These are phyloP conservation scores for Candida sp. DNA, from an alignment of 1,139 yeast species.

Conservation along the genomic window DNA sequence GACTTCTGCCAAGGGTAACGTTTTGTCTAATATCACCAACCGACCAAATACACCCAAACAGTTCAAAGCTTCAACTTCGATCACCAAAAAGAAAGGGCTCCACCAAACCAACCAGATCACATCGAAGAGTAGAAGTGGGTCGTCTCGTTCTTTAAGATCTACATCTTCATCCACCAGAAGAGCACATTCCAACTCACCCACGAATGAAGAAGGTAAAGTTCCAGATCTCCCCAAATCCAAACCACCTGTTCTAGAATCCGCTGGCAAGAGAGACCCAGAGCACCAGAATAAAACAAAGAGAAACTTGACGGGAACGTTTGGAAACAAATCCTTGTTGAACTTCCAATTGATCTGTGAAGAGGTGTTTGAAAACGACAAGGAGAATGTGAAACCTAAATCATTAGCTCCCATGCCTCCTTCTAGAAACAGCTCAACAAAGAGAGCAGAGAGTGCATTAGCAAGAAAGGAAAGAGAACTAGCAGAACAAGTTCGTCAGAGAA, in stretches of 20 bases:
- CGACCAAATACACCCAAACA: conserved; percentile 21
- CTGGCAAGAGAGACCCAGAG: conserved; percentile 2
- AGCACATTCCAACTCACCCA: not conserved
- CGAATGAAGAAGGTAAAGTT: not conserved
- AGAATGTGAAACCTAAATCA: conserved; percentile 5
- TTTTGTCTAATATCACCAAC: conserved; percentile 36
- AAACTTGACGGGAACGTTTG: conserved; percentile 17
- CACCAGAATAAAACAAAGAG: conserved; percentile 12
- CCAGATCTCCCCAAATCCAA: not conserved
- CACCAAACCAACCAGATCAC: conserved; percentile 27
- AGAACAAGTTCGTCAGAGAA: conserved; percentile 29
- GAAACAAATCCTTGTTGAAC: conserved; percentile 30
- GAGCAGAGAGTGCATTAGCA: conserved; percentile 17
- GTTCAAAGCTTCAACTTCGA: conserved; percentile 45
- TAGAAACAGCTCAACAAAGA: conserved; percentile 4
- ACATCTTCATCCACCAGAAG: conserved; percentile 9
- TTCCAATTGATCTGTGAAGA: conserved; percentile 38
- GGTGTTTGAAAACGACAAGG: conserved; percentile 22
- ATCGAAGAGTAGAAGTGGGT: conserved; percentile 9
- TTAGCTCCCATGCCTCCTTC: conserved; percentile 2
- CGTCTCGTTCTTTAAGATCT: conserved; percentile 3
- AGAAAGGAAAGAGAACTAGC: conserved; percentile 35
- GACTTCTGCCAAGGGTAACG: conserved; percentile 16
- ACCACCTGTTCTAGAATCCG: not conserved
- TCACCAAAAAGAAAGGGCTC: conserved; percentile 38